These are phyloP conservation scores for Talaromyces albobiverticillius DNA, from an alignment of 2,329 filamentous ascomycete species.

Conservation along the genomic window DNA sequence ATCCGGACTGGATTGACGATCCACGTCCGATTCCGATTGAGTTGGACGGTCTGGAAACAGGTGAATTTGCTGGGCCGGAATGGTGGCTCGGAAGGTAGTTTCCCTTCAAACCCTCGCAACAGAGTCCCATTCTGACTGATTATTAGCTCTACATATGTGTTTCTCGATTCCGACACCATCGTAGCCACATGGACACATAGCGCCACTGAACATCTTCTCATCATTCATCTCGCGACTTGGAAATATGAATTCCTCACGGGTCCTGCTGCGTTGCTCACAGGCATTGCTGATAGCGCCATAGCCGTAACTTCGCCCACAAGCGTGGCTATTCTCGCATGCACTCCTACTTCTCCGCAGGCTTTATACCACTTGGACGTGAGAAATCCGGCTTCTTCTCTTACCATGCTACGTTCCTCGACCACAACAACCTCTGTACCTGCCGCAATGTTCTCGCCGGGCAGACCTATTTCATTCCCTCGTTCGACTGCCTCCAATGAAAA, in stretches of 20 bases:
- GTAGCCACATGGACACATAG: slow-evolving; percentile 33
- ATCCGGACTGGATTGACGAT: slow-evolving; percentile 16
- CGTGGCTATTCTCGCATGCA: too few species aligned
- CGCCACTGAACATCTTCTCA: slow-evolving; percentile 34
- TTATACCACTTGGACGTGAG: too few species aligned
- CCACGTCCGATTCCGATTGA: slow-evolving; percentile 23
- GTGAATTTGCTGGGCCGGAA: slow-evolving; percentile 30
- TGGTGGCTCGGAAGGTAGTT: slow-evolving; percentile 28
- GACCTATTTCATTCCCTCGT: slow-evolving; percentile 35
- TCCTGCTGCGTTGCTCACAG: slow-evolving; percentile 24
- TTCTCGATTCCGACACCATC: slow-evolving; percentile 35
- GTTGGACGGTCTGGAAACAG: slow-evolving; percentile 40
- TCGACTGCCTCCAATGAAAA: too few species aligned
- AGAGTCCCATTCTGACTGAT: neutral
- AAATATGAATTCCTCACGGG: slow-evolving; percentile 15
- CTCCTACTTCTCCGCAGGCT: too few species aligned
- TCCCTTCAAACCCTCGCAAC: too few species aligned
- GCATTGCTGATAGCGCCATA: too few species aligned
- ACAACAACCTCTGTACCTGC: too few species aligned
- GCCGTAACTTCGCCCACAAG: too few species aligned
- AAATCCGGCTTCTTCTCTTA: too few species aligned
- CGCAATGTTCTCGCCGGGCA: neutral
- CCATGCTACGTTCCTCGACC: too few species aligned
- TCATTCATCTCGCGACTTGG: slow-evolving; percentile 36
- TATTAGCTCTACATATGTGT: slow-evolving; percentile 28